Conservation (phyloP, 2,329 filamentous ascomycete genomes). For the Epicoccum sorghinum region DNA sequence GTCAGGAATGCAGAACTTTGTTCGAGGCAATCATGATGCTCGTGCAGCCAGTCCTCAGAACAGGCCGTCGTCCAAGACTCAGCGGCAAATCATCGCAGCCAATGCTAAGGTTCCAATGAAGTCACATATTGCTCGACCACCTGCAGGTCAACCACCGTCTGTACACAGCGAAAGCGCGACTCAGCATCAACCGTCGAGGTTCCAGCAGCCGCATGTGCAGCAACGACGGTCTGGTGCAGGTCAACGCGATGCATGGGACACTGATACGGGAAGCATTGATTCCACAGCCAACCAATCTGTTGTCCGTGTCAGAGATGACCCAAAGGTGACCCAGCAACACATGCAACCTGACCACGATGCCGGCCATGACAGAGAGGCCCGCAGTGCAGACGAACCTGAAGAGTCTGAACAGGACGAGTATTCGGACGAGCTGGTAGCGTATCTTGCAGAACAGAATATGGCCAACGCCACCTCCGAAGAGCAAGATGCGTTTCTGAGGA, state of each 20-base stretch:
- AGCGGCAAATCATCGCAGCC: slow-evolving; percentile 26
- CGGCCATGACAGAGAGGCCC: slow-evolving; percentile 22
- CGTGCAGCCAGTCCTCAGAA: slow-evolving; percentile 6
- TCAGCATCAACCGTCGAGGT: slow-evolving; percentile 19
- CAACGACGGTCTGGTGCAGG: slow-evolving; percentile 21
- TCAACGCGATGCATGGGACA: slow-evolving; percentile 40
- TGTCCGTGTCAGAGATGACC: slow-evolving; percentile 24
- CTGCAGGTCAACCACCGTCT: slow-evolving; percentile 6
- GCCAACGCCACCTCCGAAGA: slow-evolving; percentile 2
- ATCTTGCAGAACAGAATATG: slow-evolving; percentile 2
- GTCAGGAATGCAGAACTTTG: slow-evolving; percentile 29
- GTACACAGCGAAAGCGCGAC: slow-evolving; percentile 15
- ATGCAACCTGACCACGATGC: slow-evolving; percentile 14
- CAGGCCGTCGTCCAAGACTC: slow-evolving; percentile 10
- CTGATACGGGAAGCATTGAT: slow-evolving; percentile 47
- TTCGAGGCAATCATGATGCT: slow-evolving; percentile 16
- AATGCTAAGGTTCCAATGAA: slow-evolving; percentile 30
- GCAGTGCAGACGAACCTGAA: slow-evolving; percentile 1
- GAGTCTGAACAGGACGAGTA: slow-evolving; percentile 6
- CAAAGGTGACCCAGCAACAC: slow-evolving; percentile 14
- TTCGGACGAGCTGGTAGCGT: neutral
- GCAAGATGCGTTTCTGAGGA: slow-evolving; percentile 7
- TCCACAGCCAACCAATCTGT: slow-evolving; percentile 37
- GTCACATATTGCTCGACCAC: slow-evolving; percentile 17
- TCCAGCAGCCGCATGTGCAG: slow-evolving; percentile 25